Conservation (phyloP, 2,329 filamentous ascomycete species). For the Acrodontium crateriforme region DNA sequence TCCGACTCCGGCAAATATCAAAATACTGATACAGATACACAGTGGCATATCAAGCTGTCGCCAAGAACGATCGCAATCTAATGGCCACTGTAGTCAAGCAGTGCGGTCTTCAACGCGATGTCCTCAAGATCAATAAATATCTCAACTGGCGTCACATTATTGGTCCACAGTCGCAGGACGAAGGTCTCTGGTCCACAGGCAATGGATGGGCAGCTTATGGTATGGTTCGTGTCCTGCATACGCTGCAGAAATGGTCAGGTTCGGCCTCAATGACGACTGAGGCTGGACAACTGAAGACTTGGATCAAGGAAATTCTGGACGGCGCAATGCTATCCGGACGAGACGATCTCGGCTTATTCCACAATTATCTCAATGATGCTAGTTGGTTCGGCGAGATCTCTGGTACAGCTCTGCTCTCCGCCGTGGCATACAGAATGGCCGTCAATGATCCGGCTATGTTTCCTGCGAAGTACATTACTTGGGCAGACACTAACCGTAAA, state of each 20-base stretch:
- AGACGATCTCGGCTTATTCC: conserved; percentile 26
- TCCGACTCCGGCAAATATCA: no score
- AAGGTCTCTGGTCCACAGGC: conserved; percentile 33
- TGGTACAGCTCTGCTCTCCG: conserved; percentile 33
- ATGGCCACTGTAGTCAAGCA: conserved; percentile 27
- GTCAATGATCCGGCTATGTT: conserved; percentile 26
- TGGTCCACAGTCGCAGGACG: conserved; percentile 24
- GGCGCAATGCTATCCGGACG: conserved; percentile 23
- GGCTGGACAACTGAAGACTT: conserved; percentile 17
- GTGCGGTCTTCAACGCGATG: conserved; percentile 28
- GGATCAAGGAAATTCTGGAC: conserved; percentile 27
- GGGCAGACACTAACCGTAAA: conserved; percentile 29
- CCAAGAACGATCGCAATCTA: conserved; percentile 21
- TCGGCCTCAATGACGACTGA: conserved; percentile 9
- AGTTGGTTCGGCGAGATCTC: conserved; percentile 35
- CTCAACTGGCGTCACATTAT: conserved; percentile 34
- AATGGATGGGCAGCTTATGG: conserved; percentile 37
- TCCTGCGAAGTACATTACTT: conserved; percentile 23
- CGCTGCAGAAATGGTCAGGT: conserved; percentile 23
- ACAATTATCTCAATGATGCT: conserved; percentile 34
- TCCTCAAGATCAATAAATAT: conserved; percentile 20
- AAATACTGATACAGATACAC: no score
- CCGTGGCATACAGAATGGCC: conserved; percentile 34
- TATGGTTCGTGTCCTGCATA: conserved; percentile 34
- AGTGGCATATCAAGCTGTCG: conserved; percentile 35